Percentiles rank a stretch among this genome's conserved stretches.
These are phyloP conservation scores for Sporobolomyces phaffii DNA, from an alignment of 768 basidiomycete species.

Conservation along the genomic window DNA sequence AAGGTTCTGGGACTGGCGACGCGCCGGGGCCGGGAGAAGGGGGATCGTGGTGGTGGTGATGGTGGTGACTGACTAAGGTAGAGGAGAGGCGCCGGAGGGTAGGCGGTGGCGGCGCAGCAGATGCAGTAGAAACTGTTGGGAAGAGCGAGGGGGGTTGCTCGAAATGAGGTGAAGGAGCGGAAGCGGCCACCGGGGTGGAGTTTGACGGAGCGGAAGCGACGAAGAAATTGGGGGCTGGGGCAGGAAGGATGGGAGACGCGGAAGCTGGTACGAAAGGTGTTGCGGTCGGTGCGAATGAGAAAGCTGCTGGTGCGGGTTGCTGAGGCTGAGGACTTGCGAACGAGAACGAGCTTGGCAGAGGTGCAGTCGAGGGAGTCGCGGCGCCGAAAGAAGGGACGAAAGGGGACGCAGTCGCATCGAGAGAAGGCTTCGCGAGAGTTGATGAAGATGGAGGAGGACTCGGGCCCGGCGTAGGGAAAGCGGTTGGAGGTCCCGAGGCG, in stretches of 20 bases:
- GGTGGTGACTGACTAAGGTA: no score
- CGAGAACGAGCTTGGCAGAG: constrained; percentile 25
- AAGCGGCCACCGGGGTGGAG: no score
- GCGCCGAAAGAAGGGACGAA: constrained; percentile 5
- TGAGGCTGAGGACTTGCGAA: background rate
- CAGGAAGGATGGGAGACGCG: background rate
- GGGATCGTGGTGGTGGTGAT: no score
- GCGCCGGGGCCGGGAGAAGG: no score
- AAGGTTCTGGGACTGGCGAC: background rate
- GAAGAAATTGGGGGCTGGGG: background rate
- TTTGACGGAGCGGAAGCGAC: background rate
- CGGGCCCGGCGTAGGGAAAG: constrained; percentile 8
- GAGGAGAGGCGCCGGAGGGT: no score
- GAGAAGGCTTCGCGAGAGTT: constrained; percentile 11
- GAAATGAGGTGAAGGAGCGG: no score
- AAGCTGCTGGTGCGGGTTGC: background rate
- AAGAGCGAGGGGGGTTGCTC: no score
- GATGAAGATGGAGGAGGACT: constrained; percentile 10
- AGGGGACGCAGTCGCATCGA: background rate
- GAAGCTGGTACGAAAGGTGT: constrained; percentile 12
- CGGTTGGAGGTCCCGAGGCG: constrained; percentile 32
- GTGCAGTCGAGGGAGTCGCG: constrained; percentile 14
- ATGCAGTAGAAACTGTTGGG: no score
- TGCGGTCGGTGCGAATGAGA: constrained; percentile 20
- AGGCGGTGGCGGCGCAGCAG: no score